A percentile compares a stretch with the other conserved stretches of the same genome.
Evolutionary conservation across 2,329 filamentous ascomycete species (phyloP).

Genomic region (Hymenoscyphus scutula): DNA sequence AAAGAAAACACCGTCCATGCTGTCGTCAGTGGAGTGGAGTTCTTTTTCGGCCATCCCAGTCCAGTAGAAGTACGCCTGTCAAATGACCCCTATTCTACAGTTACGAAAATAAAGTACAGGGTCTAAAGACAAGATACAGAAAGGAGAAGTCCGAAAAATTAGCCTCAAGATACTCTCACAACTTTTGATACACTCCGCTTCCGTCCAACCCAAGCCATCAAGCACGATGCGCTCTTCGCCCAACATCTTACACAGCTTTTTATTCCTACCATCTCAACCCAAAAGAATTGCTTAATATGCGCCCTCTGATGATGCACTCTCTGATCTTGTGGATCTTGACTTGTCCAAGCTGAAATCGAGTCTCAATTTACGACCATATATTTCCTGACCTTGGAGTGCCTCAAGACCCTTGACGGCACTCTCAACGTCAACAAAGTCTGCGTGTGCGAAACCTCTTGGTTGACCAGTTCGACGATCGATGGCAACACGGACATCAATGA

Average conservation of each 20-base stretch:
- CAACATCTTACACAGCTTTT: slow-evolving; percentile 1
- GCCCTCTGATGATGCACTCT: neutral
- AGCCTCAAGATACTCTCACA: slow-evolving; percentile 13
- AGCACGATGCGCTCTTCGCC: neutral
- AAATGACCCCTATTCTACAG: slow-evolving; percentile 32
- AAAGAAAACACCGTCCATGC: slow-evolving; percentile 16
- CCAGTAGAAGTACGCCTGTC: slow-evolving; percentile 20
- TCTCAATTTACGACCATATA: slow-evolving; percentile 66
- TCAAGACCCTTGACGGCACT: slow-evolving; percentile 62
- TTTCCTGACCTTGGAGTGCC: slow-evolving; percentile 51
- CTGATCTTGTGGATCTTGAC: neutral
- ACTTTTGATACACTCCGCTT: slow-evolving; percentile 29
- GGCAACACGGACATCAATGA: slow-evolving; percentile 75
- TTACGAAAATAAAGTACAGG: slow-evolving; percentile 16
- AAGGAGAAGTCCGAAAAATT: slow-evolving; percentile 18
- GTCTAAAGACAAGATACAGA: slow-evolving; percentile 30
- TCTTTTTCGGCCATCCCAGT: slow-evolving; percentile 13
- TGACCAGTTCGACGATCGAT: slow-evolving; percentile 79
- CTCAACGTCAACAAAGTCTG: slow-evolving; percentile 69
- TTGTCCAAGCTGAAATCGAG: slow-evolving; percentile 54
- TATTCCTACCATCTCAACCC: neutral
- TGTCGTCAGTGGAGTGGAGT: slow-evolving; percentile 26
- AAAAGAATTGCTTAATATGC: neutral
- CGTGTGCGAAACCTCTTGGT: slow-evolving; percentile 80
- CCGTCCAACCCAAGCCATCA: slow-evolving; percentile 16